Evolutionary conservation across 768 basidiomycete species (phyloP).

Genomic region (Boletus insuetus): DNA sequence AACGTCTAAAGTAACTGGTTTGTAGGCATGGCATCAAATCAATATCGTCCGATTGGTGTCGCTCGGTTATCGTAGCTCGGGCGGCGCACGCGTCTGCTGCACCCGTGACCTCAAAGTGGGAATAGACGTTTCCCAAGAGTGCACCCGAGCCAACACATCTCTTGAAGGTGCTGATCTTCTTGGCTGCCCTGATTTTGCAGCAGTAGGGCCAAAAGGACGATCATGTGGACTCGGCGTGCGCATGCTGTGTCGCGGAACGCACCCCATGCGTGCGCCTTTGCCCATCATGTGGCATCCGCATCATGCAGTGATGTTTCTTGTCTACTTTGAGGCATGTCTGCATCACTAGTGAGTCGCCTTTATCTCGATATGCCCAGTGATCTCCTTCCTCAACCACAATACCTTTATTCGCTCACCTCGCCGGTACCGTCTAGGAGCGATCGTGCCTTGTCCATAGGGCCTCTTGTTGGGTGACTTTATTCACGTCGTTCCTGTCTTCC

Average conservation of each 20-base stretch:
- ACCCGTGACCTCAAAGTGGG: background rate
- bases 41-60: background rate
- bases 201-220: background rate
- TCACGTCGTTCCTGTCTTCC: conserved; percentile 6
- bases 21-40: background rate
- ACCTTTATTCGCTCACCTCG: background rate
- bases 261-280: background rate
- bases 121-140: background rate
- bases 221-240: background rate
- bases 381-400: background rate
- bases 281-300: background rate
- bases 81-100: background rate
- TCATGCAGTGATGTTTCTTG: background rate
- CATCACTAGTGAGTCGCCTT: conserved; percentile 5
- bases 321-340: background rate
- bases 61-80: background rate
- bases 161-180: no score
- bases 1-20: background rate
- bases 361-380: background rate
- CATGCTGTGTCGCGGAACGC: background rate
- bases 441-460: background rate
- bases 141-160: background rate
- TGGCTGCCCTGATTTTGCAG: background rate
- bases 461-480: conserved; percentile 2
- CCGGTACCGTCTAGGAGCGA: background rate